Evolutionary conservation across 805 yeast genomes (phyloP), one percentile per base, ranked within the genome.

Genomic region (Candida schatavii): DNA sequence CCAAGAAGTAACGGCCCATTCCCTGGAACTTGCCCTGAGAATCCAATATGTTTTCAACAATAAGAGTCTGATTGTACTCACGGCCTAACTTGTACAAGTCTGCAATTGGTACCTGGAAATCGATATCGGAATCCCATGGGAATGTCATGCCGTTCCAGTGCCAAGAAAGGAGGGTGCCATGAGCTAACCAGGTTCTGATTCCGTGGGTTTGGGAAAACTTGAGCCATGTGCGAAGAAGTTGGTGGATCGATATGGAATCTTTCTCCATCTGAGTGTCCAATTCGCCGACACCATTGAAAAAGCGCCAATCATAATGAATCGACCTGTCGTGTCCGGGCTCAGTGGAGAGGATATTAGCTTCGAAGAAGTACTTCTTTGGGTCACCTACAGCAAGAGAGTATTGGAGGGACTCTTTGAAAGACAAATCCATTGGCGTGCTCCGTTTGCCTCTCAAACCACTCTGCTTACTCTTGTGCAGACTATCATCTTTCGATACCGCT

Each of bases 91-190:
- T 54, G 44, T 69, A 64, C 46, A 81, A 54, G 31, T 77, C 75
- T 11, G 47, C 56, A 43, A 76, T 63, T 1, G 87, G 77, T 67
- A 81, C 72, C 49, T 81, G 84, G 20, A 81, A 80, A 61, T 82
- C 88, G 39, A 78, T 61, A 55, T 82, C 88, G 42, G 71, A 68
- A 54, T 82, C 88, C 85, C 86, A 82, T 1, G 85, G 84, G 56
- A 82, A 70, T 5, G 68, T 62, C 41, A 76, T 48, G 0, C 87
- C 86, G 52, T 80, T 79, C 76, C 85, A 79, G 48, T 77, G 65
- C 77, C 85, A 80, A 9, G 83, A 79, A 30, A 80, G 65, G 47
- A 81, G 62, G 1, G 84, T 64, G 2, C 88, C 88, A 54, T 81
- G 86, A 1, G 84, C 84, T 5, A 81, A 64, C 86, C 84, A 81